A percentile compares a stretch with the other conserved stretches of the same genome.
These are phyloP conservation scores for Camelina neglecta DNA, from an alignment of 345 rosid species.

Conservation along the genomic window DNA sequence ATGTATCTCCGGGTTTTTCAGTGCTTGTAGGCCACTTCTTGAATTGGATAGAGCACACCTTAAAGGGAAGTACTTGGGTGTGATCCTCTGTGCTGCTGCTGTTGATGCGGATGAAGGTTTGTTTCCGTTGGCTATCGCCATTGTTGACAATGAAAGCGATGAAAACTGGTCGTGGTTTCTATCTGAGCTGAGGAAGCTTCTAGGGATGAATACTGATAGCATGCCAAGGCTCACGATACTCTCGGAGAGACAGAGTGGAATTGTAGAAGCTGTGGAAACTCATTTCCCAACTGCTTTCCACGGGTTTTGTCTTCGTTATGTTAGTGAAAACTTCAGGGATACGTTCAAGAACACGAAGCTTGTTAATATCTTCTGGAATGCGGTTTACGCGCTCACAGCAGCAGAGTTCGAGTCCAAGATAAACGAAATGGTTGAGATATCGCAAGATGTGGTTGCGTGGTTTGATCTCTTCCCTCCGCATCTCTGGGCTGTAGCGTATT, in stretches of 20 bases:
- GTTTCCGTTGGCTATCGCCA: slow-evolving; percentile 89
- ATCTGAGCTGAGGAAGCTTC: slow-evolving; percentile 93
- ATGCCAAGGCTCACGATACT: slow-evolving; percentile 98
- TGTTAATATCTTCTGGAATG: slow-evolving; percentile 94
- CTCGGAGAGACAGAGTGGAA: slow-evolving; percentile 83
- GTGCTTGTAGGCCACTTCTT: slow-evolving; percentile 92
- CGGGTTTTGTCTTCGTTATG: slow-evolving; percentile 89
- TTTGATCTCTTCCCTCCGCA: slow-evolving; percentile 79
- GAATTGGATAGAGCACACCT: slow-evolving; percentile 90
- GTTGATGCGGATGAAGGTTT: slow-evolving; percentile 88
- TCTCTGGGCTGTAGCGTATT: slow-evolving; percentile 94
- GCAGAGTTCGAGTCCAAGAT: slow-evolving; percentile 84
- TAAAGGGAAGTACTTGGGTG: slow-evolving; percentile 94
- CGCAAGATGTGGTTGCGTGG: slow-evolving; percentile 80
- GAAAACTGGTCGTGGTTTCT: slow-evolving; percentile 99
- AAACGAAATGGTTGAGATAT: slow-evolving; percentile 87
- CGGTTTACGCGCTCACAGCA: slow-evolving; percentile 89
- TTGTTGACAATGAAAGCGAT: slow-evolving; percentile 80
- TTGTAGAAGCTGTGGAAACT: slow-evolving; percentile 94
- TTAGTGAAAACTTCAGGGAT: slow-evolving; percentile 91
- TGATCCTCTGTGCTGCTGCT: slow-evolving; percentile 88
- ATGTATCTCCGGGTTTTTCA: slow-evolving; percentile 87
- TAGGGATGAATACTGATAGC: slow-evolving; percentile 88
- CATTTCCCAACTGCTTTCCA: slow-evolving; percentile 95
- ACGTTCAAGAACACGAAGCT: slow-evolving; percentile 91